Base-by-base conservation (phyloP, 1,284 basidiomycete genomes). In the Cutaneotrichosporon sp. region DNA sequence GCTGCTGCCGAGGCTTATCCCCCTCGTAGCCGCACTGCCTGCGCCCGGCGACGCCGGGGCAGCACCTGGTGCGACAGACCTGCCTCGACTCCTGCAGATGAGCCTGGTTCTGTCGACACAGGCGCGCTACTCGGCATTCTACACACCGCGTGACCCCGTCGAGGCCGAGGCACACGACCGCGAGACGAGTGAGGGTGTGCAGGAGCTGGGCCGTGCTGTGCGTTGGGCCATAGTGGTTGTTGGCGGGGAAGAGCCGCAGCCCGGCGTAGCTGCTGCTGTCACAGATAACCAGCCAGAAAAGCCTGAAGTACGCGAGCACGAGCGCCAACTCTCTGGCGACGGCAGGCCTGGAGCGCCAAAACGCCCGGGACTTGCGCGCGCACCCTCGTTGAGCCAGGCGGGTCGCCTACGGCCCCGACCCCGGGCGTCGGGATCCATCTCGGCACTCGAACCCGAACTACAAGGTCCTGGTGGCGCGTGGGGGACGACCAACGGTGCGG, bases 101-200 rank as follows among this genome's bases (percentile, higher is more conserved):
- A 61, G 63, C 4, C 63, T 77, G 22, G 69, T 77, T 10, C 59
- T 75, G n/a, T 65, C 68, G 3, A 75, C 74, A 3, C 74, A 75
- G 59, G 69, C 72, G 10, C 56, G 61, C 33, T 69, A 67, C 44
- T 69, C 69, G 4, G 55, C 65, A 15, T 74, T 73, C 58, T 65
- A 69, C 51, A 60, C 68, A 2, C 42, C 55, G 1, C 38, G 54
- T 2, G 49, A 49, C 5, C 52, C 43, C 4, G 41, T 26, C 13
- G 55, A 63, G 17, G 54, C 55, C 17, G 58, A 59, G 18, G 26
- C 49, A 3, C 47, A 60, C 15, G 68, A 73, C 54, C 62, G 64
- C 23, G 68, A 70, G 46, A 65, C 69, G 13, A 55, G 69, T 23
- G 61, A 64, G 26, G 58, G 58, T 37, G 68, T 73, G 18, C 65